Percentiles rank a stretch among this genome's conserved stretches.
phyloP scores from a whole-genome alignment of 2,329 filamentous ascomycete species.

The Arthrobotrys pseudoclavata region DNA sequence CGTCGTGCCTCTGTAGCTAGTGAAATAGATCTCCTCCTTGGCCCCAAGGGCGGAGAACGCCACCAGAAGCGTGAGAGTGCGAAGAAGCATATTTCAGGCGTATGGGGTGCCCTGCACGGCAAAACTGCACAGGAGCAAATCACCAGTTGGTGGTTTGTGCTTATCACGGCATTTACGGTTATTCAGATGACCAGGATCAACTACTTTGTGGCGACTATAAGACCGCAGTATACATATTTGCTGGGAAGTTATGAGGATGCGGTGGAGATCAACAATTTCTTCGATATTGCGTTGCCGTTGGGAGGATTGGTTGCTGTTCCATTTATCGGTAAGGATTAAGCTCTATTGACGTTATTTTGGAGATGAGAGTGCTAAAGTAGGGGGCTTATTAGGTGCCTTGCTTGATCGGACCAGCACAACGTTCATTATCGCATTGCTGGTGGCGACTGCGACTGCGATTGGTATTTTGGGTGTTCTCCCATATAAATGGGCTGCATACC shows the following conservation, averaged over 20 bases:
- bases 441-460: slow-evolving; percentile 79
- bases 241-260: slow-evolving; percentile 75
- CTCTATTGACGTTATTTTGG: neutral
- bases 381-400: slow-evolving; percentile 71
- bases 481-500: slow-evolving; percentile 78
- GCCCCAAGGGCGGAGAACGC: slow-evolving; percentile 74
- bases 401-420: slow-evolving; percentile 82
- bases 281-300: slow-evolving; percentile 85
- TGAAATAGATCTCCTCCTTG: slow-evolving; percentile 81
- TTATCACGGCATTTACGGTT: slow-evolving; percentile 83
- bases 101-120: slow-evolving; percentile 89
- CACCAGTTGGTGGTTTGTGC: slow-evolving; percentile 82
- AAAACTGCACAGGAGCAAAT: slow-evolving; percentile 80
- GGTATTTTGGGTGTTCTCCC: slow-evolving; percentile 81
- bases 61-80: slow-evolving; percentile 77
- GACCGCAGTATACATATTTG: slow-evolving; percentile 83
- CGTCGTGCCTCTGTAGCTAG: slow-evolving; percentile 75
- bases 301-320: slow-evolving; percentile 88
- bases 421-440: slow-evolving; percentile 78
- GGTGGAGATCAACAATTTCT: slow-evolving; percentile 81
- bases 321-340: slow-evolving; percentile 72
- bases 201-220: slow-evolving; percentile 90
- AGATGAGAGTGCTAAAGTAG: neutral
- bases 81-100: slow-evolving; percentile 78
- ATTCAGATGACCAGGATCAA: slow-evolving; percentile 81